Evolutionary conservation across 2,329 filamentous ascomycete species (phyloP).

Genomic region (Ascochyta lentis): DNA sequence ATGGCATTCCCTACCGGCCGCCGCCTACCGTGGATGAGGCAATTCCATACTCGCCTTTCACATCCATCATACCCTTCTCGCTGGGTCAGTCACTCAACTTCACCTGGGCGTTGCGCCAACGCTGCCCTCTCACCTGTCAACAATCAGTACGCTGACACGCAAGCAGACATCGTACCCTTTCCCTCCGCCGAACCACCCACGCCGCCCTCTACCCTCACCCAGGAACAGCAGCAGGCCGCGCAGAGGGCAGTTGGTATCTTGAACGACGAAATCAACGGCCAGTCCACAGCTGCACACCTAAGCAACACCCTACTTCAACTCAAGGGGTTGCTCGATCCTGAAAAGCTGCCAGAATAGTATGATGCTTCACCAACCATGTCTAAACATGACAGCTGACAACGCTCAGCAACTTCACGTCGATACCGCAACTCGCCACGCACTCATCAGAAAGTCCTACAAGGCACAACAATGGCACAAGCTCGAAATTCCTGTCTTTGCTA

Average conservation of each 20-base stretch:
- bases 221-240: slow-evolving; percentile 57
- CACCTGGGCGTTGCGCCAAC: slow-evolving; percentile 20
- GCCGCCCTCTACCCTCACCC: slow-evolving; percentile 44
- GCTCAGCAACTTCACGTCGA: slow-evolving; percentile 41
- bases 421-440: slow-evolving; percentile 40
- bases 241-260: slow-evolving; percentile 68
- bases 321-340: slow-evolving; percentile 73
- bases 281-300: slow-evolving; percentile 68
- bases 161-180: slow-evolving; percentile 54
- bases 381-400: slow-evolving; percentile 18
- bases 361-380: slow-evolving; percentile 24
- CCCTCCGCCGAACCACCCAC: slow-evolving; percentile 52
- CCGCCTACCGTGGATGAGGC: slow-evolving; percentile 71
- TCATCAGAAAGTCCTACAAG: slow-evolving; percentile 37
- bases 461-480: slow-evolving; percentile 27
- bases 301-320: slow-evolving; percentile 77
- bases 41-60: slow-evolving; percentile 81
- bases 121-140: slow-evolving; percentile 26
- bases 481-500: slow-evolving; percentile 40
- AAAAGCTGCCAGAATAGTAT: slow-evolving; percentile 74
- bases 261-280: slow-evolving; percentile 70
- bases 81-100: slow-evolving; percentile 62
- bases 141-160: slow-evolving; percentile 23
- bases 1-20: slow-evolving; percentile 47
- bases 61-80: slow-evolving; percentile 79